A percentile compares a stretch with the other conserved stretches of the same genome.
These are phyloP conservation scores for Chimonanthus salicifolius DNA, from an alignment of 164 flowering plant genomes.

Conservation along the genomic window DNA sequence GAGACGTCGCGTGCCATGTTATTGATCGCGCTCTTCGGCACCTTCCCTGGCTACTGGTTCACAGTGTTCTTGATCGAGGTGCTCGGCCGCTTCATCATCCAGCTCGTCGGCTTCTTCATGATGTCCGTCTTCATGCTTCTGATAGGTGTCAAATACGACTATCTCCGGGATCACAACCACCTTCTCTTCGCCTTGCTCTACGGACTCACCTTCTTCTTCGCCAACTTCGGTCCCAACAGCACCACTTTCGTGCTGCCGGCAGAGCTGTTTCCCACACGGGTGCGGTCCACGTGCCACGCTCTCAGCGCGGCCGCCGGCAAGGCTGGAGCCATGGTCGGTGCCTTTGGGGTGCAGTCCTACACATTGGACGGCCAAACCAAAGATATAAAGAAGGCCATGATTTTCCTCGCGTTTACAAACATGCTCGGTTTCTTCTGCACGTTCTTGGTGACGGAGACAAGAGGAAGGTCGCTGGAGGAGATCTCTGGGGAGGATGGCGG, in stretches of 20 bases:
- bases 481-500: slow-evolving; percentile 57
- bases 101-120: slow-evolving; percentile 63
- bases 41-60: slow-evolving; percentile 90
- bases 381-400: slow-evolving; percentile 33
- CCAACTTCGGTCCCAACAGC: slow-evolving; percentile 54
- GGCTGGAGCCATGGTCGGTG: slow-evolving; percentile 53
- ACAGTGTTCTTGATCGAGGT: slow-evolving; percentile 63
- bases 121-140: slow-evolving; percentile 85
- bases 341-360: slow-evolving; percentile 35
- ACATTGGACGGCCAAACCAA: slow-evolving; percentile 14
- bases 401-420: slow-evolving; percentile 34
- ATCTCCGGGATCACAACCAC: slow-evolving; percentile 17
- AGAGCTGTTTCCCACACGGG: slow-evolving; percentile 49
- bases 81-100: slow-evolving; percentile 63
- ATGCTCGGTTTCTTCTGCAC: slow-evolving; percentile 48
- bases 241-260: slow-evolving; percentile 59
- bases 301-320: slow-evolving; percentile 51
- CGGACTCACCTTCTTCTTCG: slow-evolving; percentile 53
- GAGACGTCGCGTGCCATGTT: slow-evolving; percentile 62
- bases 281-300: slow-evolving; percentile 59
- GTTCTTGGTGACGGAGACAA: slow-evolving; percentile 47
- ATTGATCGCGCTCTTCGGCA: slow-evolving; percentile 45
- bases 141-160: slow-evolving; percentile 39
- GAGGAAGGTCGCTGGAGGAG: slow-evolving; percentile 52
- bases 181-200: slow-evolving; percentile 32